Evolutionary conservation across 179 eudicot species (phyloP), one percentile per base, ranked within the genome.

Genomic region (Silene noctiflora): DNA sequence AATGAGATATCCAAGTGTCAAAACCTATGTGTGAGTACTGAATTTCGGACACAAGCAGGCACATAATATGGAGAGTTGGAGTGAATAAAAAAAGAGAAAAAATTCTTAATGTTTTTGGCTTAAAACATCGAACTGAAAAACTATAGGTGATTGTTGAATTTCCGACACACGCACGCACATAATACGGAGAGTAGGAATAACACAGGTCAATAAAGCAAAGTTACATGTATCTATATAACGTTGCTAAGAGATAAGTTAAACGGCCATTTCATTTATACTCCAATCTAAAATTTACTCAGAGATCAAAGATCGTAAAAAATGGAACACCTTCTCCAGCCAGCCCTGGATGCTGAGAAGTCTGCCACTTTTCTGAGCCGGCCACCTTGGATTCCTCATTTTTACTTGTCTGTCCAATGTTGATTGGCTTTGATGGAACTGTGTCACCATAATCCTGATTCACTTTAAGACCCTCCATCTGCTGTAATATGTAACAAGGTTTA

Each of bases 391-490:
- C 81, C 80, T 71, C 84, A 71, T 63, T 65, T 62, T 83, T 46
- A 75, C 69, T 73, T 31, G 82, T 72, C 76, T 77, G 80, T 58
- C 74, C 87, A 77, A 78, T 81, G 59, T 84, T 82, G 65, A 77
- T 81, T 79, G 85, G 91, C 83, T 83, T 90, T 71, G 98, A 92
- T 59, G 96, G 98, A 80, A 94, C 91, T 69, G 98, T 92, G 79
- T 86, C 94, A 72, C 90, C 94, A 72, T 81, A 89, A 67, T 88
- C 94, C 78, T 86, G 91, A 77, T 88, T 89, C 69, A 86, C 75
- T 74, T 79, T 84, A 60, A 82, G 87, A 77, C 85, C 88, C 71
- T 89, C 95, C 77, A 81, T 42, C 72, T 81, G 80, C 92, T 90
- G 76, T 75, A 48, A 64, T 69, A 53, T 39, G 73, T 42, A 67